A percentile compares a stretch with the other conserved stretches of the same genome.
phyloP scores from a whole-genome alignment of 495 filamentous ascomycete genomes.

The Geoglossum glabrum region DNA sequence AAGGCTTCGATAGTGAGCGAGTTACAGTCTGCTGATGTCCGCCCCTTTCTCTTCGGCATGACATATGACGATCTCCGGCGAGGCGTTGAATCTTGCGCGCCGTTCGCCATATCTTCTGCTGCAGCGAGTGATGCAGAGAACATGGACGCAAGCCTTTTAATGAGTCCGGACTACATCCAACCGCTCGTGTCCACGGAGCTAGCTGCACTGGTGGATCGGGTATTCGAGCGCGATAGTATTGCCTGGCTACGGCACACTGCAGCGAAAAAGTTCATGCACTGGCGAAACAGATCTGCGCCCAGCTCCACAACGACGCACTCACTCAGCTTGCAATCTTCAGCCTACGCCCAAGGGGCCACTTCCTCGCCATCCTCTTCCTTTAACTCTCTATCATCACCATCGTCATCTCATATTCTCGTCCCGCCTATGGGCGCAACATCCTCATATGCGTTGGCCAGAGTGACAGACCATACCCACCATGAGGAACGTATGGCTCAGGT shows the following conservation, averaged over 20 bases:
- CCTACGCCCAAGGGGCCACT: neutral
- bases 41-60: constrained; percentile 46
- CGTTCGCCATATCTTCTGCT: constrained; percentile 69
- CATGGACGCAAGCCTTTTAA: constrained; percentile 90
- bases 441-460: constrained; percentile 47
- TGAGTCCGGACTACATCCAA: constrained; percentile 83
- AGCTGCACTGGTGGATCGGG: constrained; percentile 37
- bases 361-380: constrained; percentile 2
- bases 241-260: constrained; percentile 76
- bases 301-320: constrained; percentile 1
- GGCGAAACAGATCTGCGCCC: constrained; percentile 20
- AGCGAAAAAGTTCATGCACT: constrained; percentile 69
- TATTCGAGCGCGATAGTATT: constrained; percentile 64
- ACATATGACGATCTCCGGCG: constrained; percentile 13
- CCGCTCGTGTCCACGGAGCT: constrained; percentile 71
- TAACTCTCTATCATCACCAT: constrained; percentile 12
- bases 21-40: constrained; percentile 38
- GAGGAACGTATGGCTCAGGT: constrained; percentile 63
- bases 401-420: constrained; percentile 11
- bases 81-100: constrained; percentile 20
- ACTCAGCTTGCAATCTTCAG: constrained; percentile 5
- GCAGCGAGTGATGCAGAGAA: constrained; percentile 57
- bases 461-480: constrained; percentile 48
- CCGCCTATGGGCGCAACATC: constrained; percentile 22
- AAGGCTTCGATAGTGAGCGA: constrained; percentile 42